Conservation (phyloP, 257 asterid genomes). For the Solanum habrochaites region DNA sequence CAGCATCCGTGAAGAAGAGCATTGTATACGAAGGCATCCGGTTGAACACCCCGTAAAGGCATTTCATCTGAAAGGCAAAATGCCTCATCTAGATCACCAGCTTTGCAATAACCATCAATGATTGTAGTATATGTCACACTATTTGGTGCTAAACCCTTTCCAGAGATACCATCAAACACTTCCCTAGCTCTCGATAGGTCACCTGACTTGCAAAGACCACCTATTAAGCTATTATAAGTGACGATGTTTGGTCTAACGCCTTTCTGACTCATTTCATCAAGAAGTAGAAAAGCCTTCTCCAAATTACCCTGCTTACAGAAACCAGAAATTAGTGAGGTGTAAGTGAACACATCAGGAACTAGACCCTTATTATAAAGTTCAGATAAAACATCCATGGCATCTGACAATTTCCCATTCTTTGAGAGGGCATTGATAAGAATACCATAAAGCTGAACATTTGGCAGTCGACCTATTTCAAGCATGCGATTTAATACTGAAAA, state of each 20-base stretch:
- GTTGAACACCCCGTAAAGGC: slow-evolving; percentile 40
- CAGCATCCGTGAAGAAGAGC: slow-evolving; percentile 73
- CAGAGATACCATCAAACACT: slow-evolving; percentile 46
- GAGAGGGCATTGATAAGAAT: slow-evolving; percentile 61
- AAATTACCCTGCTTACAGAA: slow-evolving; percentile 61
- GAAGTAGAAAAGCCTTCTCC: slow-evolving; percentile 53
- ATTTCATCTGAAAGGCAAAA: slow-evolving; percentile 54
- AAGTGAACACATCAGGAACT: slow-evolving; percentile 60
- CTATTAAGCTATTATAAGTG: slow-evolving; percentile 68
- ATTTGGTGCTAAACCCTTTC: slow-evolving; percentile 46
- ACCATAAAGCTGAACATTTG: slow-evolving; percentile 51
- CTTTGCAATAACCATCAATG: slow-evolving; percentile 74
- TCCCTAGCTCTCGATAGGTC: slow-evolving; percentile 49
- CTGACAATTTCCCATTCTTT: slow-evolving; percentile 51
- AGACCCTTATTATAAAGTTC: slow-evolving; percentile 43
- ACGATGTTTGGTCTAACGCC: slow-evolving; percentile 64
- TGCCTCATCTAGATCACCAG: slow-evolving; percentile 47
- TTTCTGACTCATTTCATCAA: slow-evolving; percentile 51
- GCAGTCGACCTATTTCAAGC: slow-evolving; percentile 40
- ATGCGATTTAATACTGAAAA: slow-evolving; percentile 41
- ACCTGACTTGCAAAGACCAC: slow-evolving; percentile 63
- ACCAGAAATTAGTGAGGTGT: slow-evolving; percentile 71
- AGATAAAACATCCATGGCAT: slow-evolving; percentile 57
- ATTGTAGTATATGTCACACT: slow-evolving; percentile 65
- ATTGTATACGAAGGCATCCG: slow-evolving; percentile 59